phyloP scores from a whole-genome alignment of 306 rosid species.

The Echinosophora koreensis region DNA sequence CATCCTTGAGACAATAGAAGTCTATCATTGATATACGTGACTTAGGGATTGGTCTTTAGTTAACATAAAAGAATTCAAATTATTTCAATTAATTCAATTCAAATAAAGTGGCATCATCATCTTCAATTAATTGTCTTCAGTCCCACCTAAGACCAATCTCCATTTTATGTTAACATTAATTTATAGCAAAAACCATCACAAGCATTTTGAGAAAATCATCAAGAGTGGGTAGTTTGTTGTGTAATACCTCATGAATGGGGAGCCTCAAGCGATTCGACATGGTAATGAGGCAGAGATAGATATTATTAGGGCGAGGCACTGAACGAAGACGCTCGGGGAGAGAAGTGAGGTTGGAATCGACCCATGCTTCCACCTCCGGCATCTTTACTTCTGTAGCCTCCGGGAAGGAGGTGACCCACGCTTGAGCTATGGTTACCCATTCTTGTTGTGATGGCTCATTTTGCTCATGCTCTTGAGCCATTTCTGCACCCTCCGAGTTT shows the following conservation, averaged over 20 bases:
- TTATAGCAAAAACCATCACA: not conserved
- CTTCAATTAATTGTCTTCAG: conserved; percentile 14
- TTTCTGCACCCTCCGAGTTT: conserved; percentile 47
- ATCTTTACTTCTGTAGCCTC: conserved; percentile 82
- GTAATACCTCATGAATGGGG: conserved; percentile 57
- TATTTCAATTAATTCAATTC: not conserved
- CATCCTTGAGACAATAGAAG: no score
- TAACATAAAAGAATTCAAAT: not conserved
- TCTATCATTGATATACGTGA: not conserved
- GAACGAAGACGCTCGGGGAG: conserved; percentile 79
- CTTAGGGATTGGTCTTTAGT: not conserved
- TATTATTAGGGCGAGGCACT: conserved; percentile 88
- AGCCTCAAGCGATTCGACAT: conserved; percentile 83
- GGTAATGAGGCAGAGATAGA: conserved; percentile 80
- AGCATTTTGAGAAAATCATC: not conserved
- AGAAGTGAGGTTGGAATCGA: conserved; percentile 75
- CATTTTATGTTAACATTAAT: not conserved
- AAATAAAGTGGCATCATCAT: not conserved
- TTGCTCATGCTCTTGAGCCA: conserved; percentile 50
- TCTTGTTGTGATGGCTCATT: conserved; percentile 62
- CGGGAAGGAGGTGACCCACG: conserved; percentile 86
- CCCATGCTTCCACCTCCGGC: conserved; percentile 92
- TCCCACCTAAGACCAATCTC: not conserved
- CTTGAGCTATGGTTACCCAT: conserved; percentile 97
- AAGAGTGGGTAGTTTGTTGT: not conserved